Evolutionary conservation across 495 filamentous ascomycete genomes (phyloP), one percentile per base, ranked within the genome.

Genomic region (Penicillium lagena): DNA sequence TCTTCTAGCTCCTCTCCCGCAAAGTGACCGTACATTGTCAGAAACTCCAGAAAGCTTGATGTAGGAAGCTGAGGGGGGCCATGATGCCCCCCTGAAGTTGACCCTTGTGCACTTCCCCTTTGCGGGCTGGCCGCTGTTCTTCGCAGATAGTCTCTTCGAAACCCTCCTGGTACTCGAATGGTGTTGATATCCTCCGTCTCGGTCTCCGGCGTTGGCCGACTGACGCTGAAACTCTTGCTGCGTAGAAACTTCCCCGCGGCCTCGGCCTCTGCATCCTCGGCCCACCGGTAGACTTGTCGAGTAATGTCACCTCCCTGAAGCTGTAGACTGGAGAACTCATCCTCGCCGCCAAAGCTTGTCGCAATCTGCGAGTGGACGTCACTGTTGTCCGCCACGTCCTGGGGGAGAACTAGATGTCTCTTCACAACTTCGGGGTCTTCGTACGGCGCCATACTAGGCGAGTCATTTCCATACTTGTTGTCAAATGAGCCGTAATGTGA

Each of bases 1-100:
- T 96, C 90, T 62, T 96, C 89, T 7, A 98, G 75, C 58, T 94
- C 82, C 64, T 98, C 93, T 57, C 93, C 93, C 12, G 93, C 93
- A 61, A 97, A 98, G 67, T 97, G 94, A 4, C 94, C 93, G 53
- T 96, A 96, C 12, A 98, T 72, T 7, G 86, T 90, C 40, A 98
- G 62, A 53, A 97, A 98, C 59, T 98, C 94, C 36, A 96, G 79
- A 55, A 98, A 98, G 64, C 84, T 97, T 51, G 65, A 87, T 10
- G 93, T 94, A 36, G 96, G 79, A 12, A 95, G 68, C 40, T 79
- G 82, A 32, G 80, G 80, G 17, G 73, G 75, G 63, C 65, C 40
- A 49, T 54, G 40, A 58, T 45, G 65, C 45, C 42, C 47, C 65
- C 56, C 62, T 29, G 55, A 52, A 31, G 39, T 52, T 5, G 58